A percentile compares a stretch with the other conserved stretches of the same genome.
Conservation (phyloP, 371 early-diverging fungal species). For the Sporodiniella umbellata region DNA sequence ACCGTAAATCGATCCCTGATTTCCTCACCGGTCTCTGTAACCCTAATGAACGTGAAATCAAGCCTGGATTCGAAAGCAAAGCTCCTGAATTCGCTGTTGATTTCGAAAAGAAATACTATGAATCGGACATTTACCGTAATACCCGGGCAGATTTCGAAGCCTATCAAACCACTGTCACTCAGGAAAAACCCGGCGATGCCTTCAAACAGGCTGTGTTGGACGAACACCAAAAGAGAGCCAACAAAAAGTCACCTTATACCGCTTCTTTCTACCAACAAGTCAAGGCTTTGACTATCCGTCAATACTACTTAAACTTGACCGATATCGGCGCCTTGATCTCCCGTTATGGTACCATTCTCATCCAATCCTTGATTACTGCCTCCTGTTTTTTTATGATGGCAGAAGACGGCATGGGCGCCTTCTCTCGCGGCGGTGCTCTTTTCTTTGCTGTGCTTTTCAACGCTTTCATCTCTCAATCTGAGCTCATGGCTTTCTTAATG, state of each 20-base stretch:
- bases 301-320: constrained; percentile 55
- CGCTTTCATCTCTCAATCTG: constrained; percentile 56
- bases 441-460: constrained; percentile 62
- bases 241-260: constrained; percentile 57
- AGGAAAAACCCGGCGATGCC: constrained; percentile 39
- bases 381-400: constrained; percentile 65
- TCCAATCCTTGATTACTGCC: constrained; percentile 70
- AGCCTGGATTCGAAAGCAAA: constrained; percentile 49
- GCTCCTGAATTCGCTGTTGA: constrained; percentile 49
- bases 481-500: constrained; percentile 53
- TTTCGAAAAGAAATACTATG: constrained; percentile 50
- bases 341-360: constrained; percentile 57
- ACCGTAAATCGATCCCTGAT: constrained; percentile 77
- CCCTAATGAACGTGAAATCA: constrained; percentile 57
- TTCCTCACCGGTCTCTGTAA: constrained; percentile 76
- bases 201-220: constrained; percentile 57
- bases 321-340: constrained; percentile 51
- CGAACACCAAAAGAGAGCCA: constrained; percentile 56
- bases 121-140: constrained; percentile 28
- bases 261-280: constrained; percentile 65
- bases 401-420: constrained; percentile 52
- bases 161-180: constrained; percentile 39
- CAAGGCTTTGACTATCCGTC: constrained; percentile 59
- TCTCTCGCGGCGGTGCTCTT: constrained; percentile 73
- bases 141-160: constrained; percentile 40